Evolutionary conservation across 1,284 basidiomycete genomes (phyloP), one percentile per base, ranked within the genome.

Genomic region (Cryptococcus depauperatus): DNA sequence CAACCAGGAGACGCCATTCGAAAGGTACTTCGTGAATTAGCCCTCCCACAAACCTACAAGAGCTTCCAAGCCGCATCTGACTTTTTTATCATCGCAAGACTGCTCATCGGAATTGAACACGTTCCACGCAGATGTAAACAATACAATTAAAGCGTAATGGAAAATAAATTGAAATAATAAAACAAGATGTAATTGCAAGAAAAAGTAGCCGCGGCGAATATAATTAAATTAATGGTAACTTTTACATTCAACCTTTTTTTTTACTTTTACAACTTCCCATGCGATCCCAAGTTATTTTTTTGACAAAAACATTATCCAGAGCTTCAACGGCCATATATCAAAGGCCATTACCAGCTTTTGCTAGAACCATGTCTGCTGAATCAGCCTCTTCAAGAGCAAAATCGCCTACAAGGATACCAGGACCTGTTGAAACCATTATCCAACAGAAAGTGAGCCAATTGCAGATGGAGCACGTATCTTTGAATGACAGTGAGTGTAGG

Each of bases 351-450:
- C n/a, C 19, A 10, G 7, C 23, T n/a, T 8, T 18, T 16, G 14
- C 27, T 7, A n/a, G 48, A 18, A 41, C 41, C 41, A 52, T 52
- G 50, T 48, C 50, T 26, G 32, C 50, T 0, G 22, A 37, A n/a
- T n/a, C n/a, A 11, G 26, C 44, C 7, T 35, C 35, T 23, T 32
- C 26, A 28, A 10, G 35, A 22, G 19, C 28, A 3, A 47, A 52
- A 33, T 44, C 52, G 4, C 53, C 65, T 4, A 51, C 52, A 2
- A 48, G 65, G n/a, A 49, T 66, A 27, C 69, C 69, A 13, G 69
- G 69, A 0, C 69, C 69, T 1, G 61, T 71, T 3, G 66, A 69
- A 54, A 61, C 58, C 13, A 50, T 59, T 18, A 71, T 71, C 37
- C 64, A 69, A 48, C 35, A 48, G 10, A 71, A 71, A 59, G 69